A percentile compares a stretch with the other conserved stretches of the same genome.
Conservation (phyloP, 1,284 basidiomycete species). For the Sporisorium iseilematis-ciliati region DNA sequence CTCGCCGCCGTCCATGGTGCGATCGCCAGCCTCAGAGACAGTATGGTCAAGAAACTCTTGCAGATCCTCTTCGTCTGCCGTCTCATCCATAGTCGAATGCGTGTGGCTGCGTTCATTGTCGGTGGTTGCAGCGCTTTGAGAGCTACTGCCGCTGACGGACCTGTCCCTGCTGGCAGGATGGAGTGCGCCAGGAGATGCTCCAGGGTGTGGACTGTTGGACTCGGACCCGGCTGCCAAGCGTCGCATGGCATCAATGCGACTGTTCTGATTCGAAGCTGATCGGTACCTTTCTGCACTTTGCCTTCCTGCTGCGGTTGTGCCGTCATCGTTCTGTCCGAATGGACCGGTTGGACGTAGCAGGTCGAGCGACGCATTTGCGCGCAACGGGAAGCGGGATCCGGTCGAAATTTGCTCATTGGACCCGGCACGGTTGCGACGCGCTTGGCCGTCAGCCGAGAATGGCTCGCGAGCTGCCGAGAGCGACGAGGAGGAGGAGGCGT, state of each 20-base stretch:
- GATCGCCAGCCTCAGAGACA: constrained; percentile 13
- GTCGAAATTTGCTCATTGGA: constrained; percentile 34
- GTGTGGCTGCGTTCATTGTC: constrained; percentile 31
- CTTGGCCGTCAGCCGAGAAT: constrained; percentile 5
- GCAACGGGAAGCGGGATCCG: neutral
- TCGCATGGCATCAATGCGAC: constrained; percentile 31
- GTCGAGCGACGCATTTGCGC: constrained; percentile 33
- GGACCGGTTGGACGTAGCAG: constrained; percentile 25
- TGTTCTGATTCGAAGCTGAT: constrained; percentile 12
- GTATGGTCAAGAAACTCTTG: constrained; percentile 49
- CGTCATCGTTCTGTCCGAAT: constrained; percentile 16
- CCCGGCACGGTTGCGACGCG: constrained; percentile 26
- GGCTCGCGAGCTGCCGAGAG: constrained; percentile 27
- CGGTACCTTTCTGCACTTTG: constrained; percentile 17
- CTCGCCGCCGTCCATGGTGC: constrained; percentile 34
- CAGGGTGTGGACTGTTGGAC: neutral
- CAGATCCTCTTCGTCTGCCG: constrained; percentile 35
- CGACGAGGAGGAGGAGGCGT: constrained; percentile 38
- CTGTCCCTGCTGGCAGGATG: constrained; percentile 14
- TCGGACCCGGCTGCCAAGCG: constrained; percentile 5
- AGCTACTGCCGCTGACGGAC: constrained; percentile 38
- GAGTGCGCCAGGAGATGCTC: neutral
- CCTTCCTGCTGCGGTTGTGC: neutral
- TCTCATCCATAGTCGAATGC: constrained; percentile 15
- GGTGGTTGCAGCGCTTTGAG: constrained; percentile 27